A percentile compares a stretch with the other conserved stretches of the same genome.
Evolutionary conservation across 148 eudicot species (phyloP).

Genomic region (Rhododendron kiyosumense): DNA sequence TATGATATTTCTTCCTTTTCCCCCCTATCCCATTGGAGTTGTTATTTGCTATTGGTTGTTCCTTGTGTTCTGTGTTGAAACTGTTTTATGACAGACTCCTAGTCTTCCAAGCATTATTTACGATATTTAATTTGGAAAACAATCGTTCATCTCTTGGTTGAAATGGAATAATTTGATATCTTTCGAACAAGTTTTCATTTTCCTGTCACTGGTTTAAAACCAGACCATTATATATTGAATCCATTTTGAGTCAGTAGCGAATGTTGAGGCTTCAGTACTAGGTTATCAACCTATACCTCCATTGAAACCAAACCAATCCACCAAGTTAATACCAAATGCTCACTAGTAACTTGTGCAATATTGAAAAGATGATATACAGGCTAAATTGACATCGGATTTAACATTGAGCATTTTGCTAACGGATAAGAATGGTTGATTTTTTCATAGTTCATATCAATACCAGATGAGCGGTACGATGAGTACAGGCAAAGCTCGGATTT

Average conservation of each 20-base stretch:
- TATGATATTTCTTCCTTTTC: conserved; percentile 16
- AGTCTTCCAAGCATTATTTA: background rate
- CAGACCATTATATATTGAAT: background rate
- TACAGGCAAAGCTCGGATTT: conserved; percentile 66
- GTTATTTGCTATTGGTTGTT: background rate
- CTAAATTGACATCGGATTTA: background rate
- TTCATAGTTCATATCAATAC: conserved; percentile 63
- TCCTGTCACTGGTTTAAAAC: background rate
- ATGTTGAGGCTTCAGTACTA: background rate
- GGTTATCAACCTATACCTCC: background rate
- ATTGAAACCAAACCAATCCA: background rate
- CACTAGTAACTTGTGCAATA: background rate
- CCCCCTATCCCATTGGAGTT: background rate
- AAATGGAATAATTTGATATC: background rate
- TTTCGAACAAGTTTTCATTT: background rate
- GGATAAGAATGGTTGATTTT: background rate
- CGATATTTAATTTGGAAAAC: background rate
- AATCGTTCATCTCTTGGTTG: background rate
- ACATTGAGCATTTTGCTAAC: background rate
- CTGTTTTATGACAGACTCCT: background rate
- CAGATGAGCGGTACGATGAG: conserved; percentile 78
- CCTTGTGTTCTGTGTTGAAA: background rate
- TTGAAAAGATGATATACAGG: background rate
- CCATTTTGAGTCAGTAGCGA: background rate
- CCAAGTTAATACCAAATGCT: background rate